Base-by-base conservation (phyloP, 768 basidiomycete genomes). In the Suillus ampliporus region DNA sequence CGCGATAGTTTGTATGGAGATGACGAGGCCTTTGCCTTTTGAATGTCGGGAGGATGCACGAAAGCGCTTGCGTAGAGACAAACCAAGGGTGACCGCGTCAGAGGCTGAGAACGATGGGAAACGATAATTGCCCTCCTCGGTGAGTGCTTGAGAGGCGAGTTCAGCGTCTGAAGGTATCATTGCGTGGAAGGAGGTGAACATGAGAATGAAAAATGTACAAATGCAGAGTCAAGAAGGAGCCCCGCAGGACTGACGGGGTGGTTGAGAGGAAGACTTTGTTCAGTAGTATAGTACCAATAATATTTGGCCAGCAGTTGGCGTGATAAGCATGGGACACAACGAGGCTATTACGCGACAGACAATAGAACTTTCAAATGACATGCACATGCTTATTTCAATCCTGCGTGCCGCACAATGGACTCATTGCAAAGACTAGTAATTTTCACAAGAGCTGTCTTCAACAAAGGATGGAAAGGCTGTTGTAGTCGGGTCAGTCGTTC, bases 61-160 rank as follows among this genome's bases (percentile, higher is more conserved):
- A 67, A 94, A 94, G n/a, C 92, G 84, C 74, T 94, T 94, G 65
- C 92, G 85, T 56, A 94, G 75, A 3, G 91, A 92, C 57, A 93
- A 83, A 8, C 88, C 88, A 31, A 94, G 81, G 19, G 91, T 93
- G 58, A 94, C 86, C 15, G 92, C 92, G 67, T 94, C 93, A 40
- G 85, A 82, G 10, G 91, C 86, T 35, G 85, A 84, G 76, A 94
- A 94, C 26, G 89, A 83, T 0, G 84, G 78, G 69, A 94, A 94
- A 57, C 90, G 88, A 70, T 86, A 88, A 65, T 65, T 80, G 41
- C 83, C 79, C 78, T 94, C 92, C 64, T 94, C 91, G 51, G 78
- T 74, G 68, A 94, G 80, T 14, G 88, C 81, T 72, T 91, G 86
- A 37, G 84, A 86, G 52, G 91, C 91, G 7, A 92, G 78, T 67